Evolutionary conservation across 768 basidiomycete genomes (phyloP), one percentile per base, ranked within the genome.

Genomic region (Boletus huronensis): DNA sequence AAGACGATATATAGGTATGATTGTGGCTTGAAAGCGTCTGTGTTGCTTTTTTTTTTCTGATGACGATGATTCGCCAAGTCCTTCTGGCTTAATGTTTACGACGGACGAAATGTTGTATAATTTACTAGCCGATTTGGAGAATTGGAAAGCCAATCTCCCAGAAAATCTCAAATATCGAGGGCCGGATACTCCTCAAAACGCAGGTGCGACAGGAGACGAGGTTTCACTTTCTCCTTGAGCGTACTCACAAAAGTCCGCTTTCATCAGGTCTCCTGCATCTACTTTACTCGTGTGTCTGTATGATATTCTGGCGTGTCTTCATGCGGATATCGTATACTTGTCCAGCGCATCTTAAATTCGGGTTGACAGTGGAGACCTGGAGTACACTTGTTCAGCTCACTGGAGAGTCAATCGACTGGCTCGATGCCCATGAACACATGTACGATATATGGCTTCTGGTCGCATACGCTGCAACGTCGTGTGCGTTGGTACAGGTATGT

Each of bases 231-330:
- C 23, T 32, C 3, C n/a, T 44, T 19, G 44, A 42, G 40, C 28
- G 16, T 46, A 51, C 54, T 59, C 29, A 58, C 50, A 26, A 36
- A 48, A 41, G 11, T 7, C 21, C 13, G 13, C 47, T 42, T 52
- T 29, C 17, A 28, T 21, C 61, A 91, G 95, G 96, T 39, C 76
- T 97, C 52, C 77, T 99, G 23, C 94, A 97, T 70, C 71, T 98
- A 49, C 78, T 93, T 38, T 94, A 91, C 69, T 82, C 89, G 29
- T 93, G 90, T 65, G 85, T 98, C 41, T 87, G 85, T 61, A 97
- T 98, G 85, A 90, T 98, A 70, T 95, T 97, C 74, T 97, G 93
- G 86, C 88, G 96, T 47, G 93, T 97, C 31, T 98, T 98, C 76
- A 95, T 98, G 92, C 84, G 96, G 48, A 93, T 98, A 72, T 93